Percentiles rank a stretch among this genome's conserved stretches.
These are phyloP conservation scores for Cystobasidium onofrii DNA, from an alignment of 768 basidiomycete genomes.

Conservation along the genomic window DNA sequence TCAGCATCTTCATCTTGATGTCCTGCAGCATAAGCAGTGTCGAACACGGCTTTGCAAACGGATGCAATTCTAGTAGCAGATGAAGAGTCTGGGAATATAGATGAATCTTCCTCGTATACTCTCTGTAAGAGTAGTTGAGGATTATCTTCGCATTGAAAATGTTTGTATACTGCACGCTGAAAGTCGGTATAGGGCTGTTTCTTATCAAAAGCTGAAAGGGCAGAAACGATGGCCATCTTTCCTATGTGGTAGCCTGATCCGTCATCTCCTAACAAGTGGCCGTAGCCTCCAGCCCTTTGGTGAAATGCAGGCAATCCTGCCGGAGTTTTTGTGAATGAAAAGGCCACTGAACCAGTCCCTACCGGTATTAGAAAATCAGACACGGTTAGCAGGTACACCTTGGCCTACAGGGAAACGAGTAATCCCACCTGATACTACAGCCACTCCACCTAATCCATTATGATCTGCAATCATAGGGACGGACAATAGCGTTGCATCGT, in stretches of 20 bases:
- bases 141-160: conserved; percentile 13
- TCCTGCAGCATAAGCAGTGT: neutral
- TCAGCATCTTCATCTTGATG: conserved; percentile 6
- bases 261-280: neutral
- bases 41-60: conserved; percentile 1
- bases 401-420: too few relatives aligned
- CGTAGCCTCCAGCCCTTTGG: conserved; percentile 19
- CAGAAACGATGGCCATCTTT: conserved; percentile 6
- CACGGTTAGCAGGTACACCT: neutral
- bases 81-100: neutral
- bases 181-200: neutral
- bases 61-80: conserved; percentile 5
- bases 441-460: conserved; percentile 4
- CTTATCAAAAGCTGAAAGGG: conserved; percentile 10
- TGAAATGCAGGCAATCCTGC: conserved; percentile 6
- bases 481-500: conserved; percentile 21
- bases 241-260: conserved; percentile 23
- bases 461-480: conserved; percentile 26
- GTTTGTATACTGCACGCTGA: neutral
- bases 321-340: conserved; percentile 11
- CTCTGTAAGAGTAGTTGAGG: conserved; percentile 14
- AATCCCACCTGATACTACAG: conserved; percentile 17
- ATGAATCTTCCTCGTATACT: conserved; percentile 9
- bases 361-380: neutral
- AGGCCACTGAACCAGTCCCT: conserved; percentile 28